Base-by-base conservation (phyloP, 306 rosid genomes). In the Mucuna pruriens region DNA sequence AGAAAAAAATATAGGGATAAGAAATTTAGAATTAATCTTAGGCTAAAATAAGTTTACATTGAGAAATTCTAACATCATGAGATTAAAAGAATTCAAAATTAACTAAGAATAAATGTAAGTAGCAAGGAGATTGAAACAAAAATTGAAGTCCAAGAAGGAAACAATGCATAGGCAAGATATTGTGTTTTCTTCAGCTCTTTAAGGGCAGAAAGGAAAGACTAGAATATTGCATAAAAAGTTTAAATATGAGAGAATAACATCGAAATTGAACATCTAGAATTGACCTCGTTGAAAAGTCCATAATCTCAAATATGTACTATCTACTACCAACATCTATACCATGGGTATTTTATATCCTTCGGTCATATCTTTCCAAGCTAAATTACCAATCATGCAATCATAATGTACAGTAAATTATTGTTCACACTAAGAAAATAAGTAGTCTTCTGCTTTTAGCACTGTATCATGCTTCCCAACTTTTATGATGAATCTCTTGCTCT, bases 101-200 rank as follows among this genome's bases (percentile, higher is more conserved):
- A 82, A 48, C 10, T 20, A 7, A 20, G 16, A 55, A 54, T 11
- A 80, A 49, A 76, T 44, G 20, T 33, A 64, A 52, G 60, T 19
- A 60, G 74, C 51, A 63, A 63, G 71, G 66, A 80, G 72, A 46
- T 60, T 54, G 75, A 71, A 65, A 33, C 71, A 48, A 76, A 76
- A 76, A 60, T 29, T 65, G 13, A 71, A 10, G 48, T 48, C 46
- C 54, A 75, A 48, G 69, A 36, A 49, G 71, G 61, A 72, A 79
- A 58, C 26, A 49, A n/a, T 9, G 16, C 40, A 48, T 10, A 57
- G 1, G 74, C 67, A 58, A 74, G 46, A 49, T 60, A 79, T n/a
- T 75, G 10, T 38, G 57, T 55, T 45, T 48, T 57, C 69, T 68
- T 81, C 46, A 31, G 60, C 62, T 67, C 38, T 58, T 45, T 19